Conservation (phyloP, 306 rosid genomes). For the Hylodesmum podocarpum region DNA sequence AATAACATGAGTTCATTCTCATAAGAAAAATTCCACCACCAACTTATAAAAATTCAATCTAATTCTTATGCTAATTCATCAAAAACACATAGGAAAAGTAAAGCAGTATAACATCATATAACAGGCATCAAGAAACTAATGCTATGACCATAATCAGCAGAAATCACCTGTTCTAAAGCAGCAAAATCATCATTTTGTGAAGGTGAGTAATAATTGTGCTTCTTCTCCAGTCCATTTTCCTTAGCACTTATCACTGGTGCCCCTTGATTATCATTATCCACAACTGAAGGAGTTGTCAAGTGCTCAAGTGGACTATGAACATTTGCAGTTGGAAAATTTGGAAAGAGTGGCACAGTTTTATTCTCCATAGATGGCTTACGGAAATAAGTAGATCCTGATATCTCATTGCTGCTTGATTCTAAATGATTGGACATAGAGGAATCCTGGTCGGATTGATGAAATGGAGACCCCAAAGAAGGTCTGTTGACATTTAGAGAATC, state of each 20-base stretch:
- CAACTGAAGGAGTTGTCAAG: slow-evolving; percentile 32
- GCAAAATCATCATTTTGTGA: slow-evolving; percentile 83
- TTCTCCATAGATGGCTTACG: slow-evolving; percentile 44
- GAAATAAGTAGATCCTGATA: slow-evolving; percentile 43
- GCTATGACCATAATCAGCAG: slow-evolving; percentile 17
- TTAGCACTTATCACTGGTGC: slow-evolving; percentile 36
- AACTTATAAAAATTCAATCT: not conserved
- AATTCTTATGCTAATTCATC: slow-evolving; percentile 13
- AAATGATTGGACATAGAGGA: slow-evolving; percentile 43
- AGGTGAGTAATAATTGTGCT: slow-evolving; percentile 52
- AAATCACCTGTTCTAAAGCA: slow-evolving; percentile 91
- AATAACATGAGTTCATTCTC: slow-evolving; percentile 11
- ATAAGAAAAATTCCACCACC: not conserved
- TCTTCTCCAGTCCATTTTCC: slow-evolving; percentile 59
- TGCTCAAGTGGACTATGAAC: slow-evolving; percentile 42
- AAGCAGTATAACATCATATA: not conserved
- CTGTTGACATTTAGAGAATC: slow-evolving; percentile 67
- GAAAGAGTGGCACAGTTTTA: slow-evolving; percentile 40
- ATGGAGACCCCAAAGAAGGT: slow-evolving; percentile 56
- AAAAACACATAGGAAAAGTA: not conserved
- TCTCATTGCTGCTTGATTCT: slow-evolving; percentile 44
- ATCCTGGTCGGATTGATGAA: slow-evolving; percentile 45
- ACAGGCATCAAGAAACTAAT: slow-evolving; percentile 17
- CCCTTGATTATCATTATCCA: slow-evolving; percentile 39
- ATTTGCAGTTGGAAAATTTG: slow-evolving; percentile 40